Percentiles rank a stretch among this genome's conserved stretches.
Evolutionary conservation across 2,329 filamentous ascomycete species (phyloP).

Genomic region (Periconia digitata): DNA sequence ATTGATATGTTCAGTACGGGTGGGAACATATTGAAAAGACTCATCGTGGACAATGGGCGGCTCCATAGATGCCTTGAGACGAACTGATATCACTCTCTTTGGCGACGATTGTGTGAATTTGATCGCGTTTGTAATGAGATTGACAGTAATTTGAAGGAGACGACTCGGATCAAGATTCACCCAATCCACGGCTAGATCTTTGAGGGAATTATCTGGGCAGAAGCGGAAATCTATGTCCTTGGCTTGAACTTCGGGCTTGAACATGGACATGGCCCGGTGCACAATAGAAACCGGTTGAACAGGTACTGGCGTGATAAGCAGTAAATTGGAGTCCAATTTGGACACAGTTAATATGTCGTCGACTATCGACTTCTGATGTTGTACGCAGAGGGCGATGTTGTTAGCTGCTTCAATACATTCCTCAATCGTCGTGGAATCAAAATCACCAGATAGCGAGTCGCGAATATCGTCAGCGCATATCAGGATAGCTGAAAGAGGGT

Average conservation of each 20-base stretch:
- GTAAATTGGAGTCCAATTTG: constrained; percentile 32
- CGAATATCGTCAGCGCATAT: constrained; percentile 38
- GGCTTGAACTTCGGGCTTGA: constrained; percentile 37
- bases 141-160: constrained; percentile 46
- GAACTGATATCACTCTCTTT: constrained; percentile 42
- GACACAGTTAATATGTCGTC: constrained; percentile 40
- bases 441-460: constrained; percentile 19
- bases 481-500: constrained; percentile 35
- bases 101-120: constrained; percentile 47
- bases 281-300: constrained; percentile 41
- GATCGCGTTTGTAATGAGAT: constrained; percentile 50
- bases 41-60: constrained; percentile 18
- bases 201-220: constrained; percentile 37
- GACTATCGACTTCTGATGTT: constrained; percentile 39
- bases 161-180: constrained; percentile 47
- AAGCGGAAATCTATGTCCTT: constrained; percentile 34
- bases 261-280: constrained; percentile 40
- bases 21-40: constrained; percentile 31
- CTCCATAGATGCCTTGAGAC: constrained; percentile 41
- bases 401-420: constrained; percentile 36
- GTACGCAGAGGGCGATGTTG: constrained; percentile 45
- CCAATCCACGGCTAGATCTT: constrained; percentile 40
- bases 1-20: constrained; percentile 15
- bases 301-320: constrained; percentile 41
- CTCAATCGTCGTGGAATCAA: constrained; percentile 16